Conservation (phyloP, 1,139 yeast genomes). For the Wickerhamomyces sp. region DNA sequence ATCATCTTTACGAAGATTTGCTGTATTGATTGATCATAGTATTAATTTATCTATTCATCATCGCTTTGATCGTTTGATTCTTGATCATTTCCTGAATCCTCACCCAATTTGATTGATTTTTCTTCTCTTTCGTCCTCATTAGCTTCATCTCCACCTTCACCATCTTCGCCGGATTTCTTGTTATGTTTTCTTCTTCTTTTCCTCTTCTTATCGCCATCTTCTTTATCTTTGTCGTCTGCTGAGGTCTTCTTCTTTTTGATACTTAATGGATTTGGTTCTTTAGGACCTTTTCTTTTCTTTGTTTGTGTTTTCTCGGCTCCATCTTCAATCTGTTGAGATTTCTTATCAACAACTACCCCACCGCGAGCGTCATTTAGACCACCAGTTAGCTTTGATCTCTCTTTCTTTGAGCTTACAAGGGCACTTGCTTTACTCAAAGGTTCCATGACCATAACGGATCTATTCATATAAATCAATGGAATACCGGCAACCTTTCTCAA, state of each 20-base stretch:
- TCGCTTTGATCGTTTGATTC: not conserved
- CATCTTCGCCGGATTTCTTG: conserved; percentile 16
- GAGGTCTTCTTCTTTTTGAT: conserved; percentile 58
- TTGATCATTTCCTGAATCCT: not conserved
- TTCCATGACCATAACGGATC: conserved; percentile 95
- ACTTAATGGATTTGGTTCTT: conserved; percentile 80
- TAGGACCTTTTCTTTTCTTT: conserved; percentile 64
- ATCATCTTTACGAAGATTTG: no score
- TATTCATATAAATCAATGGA: conserved; percentile 79
- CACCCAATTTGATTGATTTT: not conserved
- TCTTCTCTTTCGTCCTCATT: conserved; percentile 22
- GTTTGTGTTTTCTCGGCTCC: conserved; percentile 6
- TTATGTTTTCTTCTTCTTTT: conserved; percentile 40
- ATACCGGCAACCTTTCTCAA: conserved; percentile 81
- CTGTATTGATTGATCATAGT: no score
- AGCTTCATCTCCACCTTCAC: not conserved
- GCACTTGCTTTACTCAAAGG: conserved; percentile 76
- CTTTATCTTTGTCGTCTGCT: conserved; percentile 10
- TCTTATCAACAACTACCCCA: conserved; percentile 24
- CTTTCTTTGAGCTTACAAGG: conserved; percentile 48
- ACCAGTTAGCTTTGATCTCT: conserved; percentile 59
- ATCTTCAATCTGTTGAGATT: conserved; percentile 20
- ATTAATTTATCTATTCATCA: not conserved
- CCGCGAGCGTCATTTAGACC: conserved; percentile 59
- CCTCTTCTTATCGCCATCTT: conserved; percentile 22